Evolutionary conservation across 768 basidiomycete species (phyloP), one percentile per base, ranked within the genome.

Genomic region (Mycena floridula): DNA sequence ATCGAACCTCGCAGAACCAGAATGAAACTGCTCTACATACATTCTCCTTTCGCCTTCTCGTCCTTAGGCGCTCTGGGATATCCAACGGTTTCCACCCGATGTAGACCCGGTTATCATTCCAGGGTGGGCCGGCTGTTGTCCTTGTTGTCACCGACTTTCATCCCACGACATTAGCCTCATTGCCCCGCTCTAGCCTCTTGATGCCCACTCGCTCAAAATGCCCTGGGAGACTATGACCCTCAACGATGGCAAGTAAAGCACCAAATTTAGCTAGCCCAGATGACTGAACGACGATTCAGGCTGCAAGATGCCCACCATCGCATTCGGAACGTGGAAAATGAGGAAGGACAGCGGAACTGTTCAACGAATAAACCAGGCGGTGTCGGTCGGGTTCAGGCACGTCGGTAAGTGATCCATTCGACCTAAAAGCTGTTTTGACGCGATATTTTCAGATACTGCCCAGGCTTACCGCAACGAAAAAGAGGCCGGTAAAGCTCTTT

Each of bases 271-370:
- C 9, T 8, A 25, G 43, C 46, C 15, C 22, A 23, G 36, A 37
- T 23, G 42, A n/a, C 20, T 25, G 18, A 22, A 43, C 28, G 13
- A 1, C 25, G 15, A 21, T 12, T n/a, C 23, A 81, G 76, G 78
- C 5, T 59, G 67, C 41, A 53, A 68, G 63, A 63, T 81, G 57
- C 66, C 74, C 13, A 60, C 68, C 48, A 69, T 85, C 37, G 81
- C 71, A 50, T 81, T 79, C 53, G 83, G 81, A 23, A 83, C 82
- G 3, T 82, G 81, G 77, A 77, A 67, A 35, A 51, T 79, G n/a
- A 78, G 79, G 1, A 75, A 76, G 27, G 81, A 79, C 0, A 70
- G 75, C 46, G 64, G 60, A 21, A 58, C 76, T 5, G 68, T 69
- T 18, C 68, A 73, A 54, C 70, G 74, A 51, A 78, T 85, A 21